Conservation (phyloP, 2,329 filamentous ascomycete genomes). For the Fusarium sp. region DNA sequence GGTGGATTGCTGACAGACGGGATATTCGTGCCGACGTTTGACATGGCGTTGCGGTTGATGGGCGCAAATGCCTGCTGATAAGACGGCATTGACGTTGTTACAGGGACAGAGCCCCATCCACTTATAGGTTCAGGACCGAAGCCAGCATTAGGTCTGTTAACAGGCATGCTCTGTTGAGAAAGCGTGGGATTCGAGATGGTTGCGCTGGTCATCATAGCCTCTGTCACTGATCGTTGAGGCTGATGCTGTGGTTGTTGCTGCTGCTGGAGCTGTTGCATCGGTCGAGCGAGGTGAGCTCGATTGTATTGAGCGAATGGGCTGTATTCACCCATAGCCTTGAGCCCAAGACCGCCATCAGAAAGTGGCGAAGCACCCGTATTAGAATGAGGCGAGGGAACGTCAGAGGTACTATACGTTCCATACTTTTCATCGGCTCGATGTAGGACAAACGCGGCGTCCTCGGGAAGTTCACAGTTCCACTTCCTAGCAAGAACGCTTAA, state of each 20-base stretch:
- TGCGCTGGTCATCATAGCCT: slow-evolving; percentile 33
- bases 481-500: slow-evolving; percentile 88
- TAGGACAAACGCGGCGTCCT: slow-evolving; percentile 85
- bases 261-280: slow-evolving; percentile 41
- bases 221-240: slow-evolving; percentile 30
- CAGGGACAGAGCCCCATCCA: slow-evolving; percentile 47
- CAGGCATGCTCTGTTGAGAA: slow-evolving; percentile 35
- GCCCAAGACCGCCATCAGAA: slow-evolving; percentile 49
- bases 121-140: slow-evolving; percentile 47
- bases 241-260: slow-evolving; percentile 30
- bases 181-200: slow-evolving; percentile 25
- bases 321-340: slow-evolving; percentile 51
- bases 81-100: slow-evolving; percentile 39
- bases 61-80: slow-evolving; percentile 45
- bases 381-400: slow-evolving; percentile 69
- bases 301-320: slow-evolving; percentile 56
- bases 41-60: slow-evolving; percentile 34
- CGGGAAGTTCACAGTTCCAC: slow-evolving; percentile 89
- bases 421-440: slow-evolving; percentile 84
- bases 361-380: slow-evolving; percentile 53
- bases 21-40: slow-evolving; percentile 28
- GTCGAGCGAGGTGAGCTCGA: slow-evolving; percentile 48
- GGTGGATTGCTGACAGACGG: slow-evolving; percentile 44
- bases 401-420: slow-evolving; percentile 76
- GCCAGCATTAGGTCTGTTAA: slow-evolving; percentile 43